phyloP scores from a whole-genome alignment of 805 yeast species.

The Kazachstania martiniae region DNA sequence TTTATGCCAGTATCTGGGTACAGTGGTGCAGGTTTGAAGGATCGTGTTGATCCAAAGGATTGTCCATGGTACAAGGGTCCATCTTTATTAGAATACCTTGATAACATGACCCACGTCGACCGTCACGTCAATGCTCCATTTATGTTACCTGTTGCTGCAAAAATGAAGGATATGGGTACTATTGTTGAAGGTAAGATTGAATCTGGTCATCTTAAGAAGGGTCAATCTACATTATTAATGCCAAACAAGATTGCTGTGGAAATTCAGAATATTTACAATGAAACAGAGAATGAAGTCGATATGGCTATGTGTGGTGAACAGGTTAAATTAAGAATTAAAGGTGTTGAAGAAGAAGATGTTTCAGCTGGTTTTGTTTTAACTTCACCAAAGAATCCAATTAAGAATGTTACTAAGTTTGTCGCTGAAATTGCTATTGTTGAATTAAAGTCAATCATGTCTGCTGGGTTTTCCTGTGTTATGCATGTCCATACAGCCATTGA shows the following conservation, averaged over 20 bases:
- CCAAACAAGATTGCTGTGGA: slow-evolving; percentile 82
- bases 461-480: slow-evolving; percentile 97
- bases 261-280: slow-evolving; percentile 80
- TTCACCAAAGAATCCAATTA: slow-evolving; percentile 77
- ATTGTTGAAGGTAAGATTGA: slow-evolving; percentile 97
- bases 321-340: slow-evolving; percentile 84
- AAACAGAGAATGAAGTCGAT: slow-evolving; percentile 89
- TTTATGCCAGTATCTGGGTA: slow-evolving; percentile 98
- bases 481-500: slow-evolving; percentile 97
- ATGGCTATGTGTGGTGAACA: slow-evolving; percentile 94
- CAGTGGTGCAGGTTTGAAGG: slow-evolving; percentile 95
- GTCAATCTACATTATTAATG: slow-evolving; percentile 70
- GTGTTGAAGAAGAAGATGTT: slow-evolving; percentile 95
- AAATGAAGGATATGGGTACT: slow-evolving; percentile 95
- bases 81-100: slow-evolving; percentile 80
- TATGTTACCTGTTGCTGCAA: slow-evolving; percentile 91
- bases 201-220: slow-evolving; percentile 85
- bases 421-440: slow-evolving; percentile 97
- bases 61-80: slow-evolving; percentile 97
- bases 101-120: slow-evolving; percentile 65
- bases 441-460: slow-evolving; percentile 83
- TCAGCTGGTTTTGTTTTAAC: slow-evolving; percentile 87
- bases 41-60: slow-evolving; percentile 53
- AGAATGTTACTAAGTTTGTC: slow-evolving; percentile 81
- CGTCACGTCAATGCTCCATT: slow-evolving; percentile 91